Base-by-base conservation (phyloP, 2,329 filamentous ascomycete species). In the Lecanosticta acicola region DNA sequence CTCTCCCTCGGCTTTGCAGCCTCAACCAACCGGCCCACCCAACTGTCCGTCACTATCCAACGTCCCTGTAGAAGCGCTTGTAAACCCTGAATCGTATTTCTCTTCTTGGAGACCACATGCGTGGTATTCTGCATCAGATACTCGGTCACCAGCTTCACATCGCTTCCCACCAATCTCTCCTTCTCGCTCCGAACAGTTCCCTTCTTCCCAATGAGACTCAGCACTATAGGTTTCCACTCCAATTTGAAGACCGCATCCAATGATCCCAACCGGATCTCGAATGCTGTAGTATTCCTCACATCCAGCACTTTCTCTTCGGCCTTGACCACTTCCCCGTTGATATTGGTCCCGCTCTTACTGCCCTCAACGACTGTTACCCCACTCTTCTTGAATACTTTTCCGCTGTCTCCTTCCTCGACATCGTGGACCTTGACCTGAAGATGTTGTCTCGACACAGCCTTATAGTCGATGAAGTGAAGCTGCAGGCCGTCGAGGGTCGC, bases 361-460 rank as follows among this genome's bases (percentile, higher is more conserved):
- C 79, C 74, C 59, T 97, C 93, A 55, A 83, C 83, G 45, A 97
- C 73, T 3, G 76, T 84, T 44, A 97, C 68, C 41, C 73, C 74
- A 1, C 88, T 88, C 50, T 84, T 80, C 33, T 74, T 76, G 47
- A 79, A 75, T 11, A 85, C 69, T 3, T 46, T 56, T 8, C 49
- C 48, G 43, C 81, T 85, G 60, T 87, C 80, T 39, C 80, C 83
- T 11, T 81, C 70, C 33, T 73, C 69, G 32, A 91, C 83, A 0
- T 69, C 58, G 38, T 77, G 80, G 4, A 97, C 80, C 34, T 81
- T 76, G 41, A 98, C 82, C 24, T 83, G 83, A 54, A 96, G 71
- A 67, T 98, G 93, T 61, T 93, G 87, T 46, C 91, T 78, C 24
- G 93, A 98, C 39, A 98, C 86, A 1, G 84, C 85, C 60, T 85